Conservation (phyloP, 2,329 filamentous ascomycete genomes). For the Triangularia verruculosa region DNA sequence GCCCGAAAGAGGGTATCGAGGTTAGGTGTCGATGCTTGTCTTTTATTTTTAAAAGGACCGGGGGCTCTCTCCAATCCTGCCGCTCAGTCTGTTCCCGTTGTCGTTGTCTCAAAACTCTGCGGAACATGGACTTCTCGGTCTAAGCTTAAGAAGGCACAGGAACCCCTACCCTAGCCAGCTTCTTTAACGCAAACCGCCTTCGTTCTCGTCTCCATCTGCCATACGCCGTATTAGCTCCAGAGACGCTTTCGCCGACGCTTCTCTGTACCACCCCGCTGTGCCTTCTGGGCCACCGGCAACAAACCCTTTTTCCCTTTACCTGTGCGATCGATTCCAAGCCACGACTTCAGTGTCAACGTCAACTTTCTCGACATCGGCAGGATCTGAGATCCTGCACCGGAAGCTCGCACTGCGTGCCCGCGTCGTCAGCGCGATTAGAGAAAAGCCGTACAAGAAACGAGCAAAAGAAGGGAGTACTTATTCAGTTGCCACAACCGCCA, state of each 20-base stretch:
- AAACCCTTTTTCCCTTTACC: constrained; percentile 25
- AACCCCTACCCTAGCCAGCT: constrained; percentile 16
- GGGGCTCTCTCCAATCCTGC: constrained; percentile 31
- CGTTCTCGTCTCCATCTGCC: constrained; percentile 4
- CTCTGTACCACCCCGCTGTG: constrained; percentile 21
- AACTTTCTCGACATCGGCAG: constrained; percentile 39
- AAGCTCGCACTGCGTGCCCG: constrained; percentile 19
- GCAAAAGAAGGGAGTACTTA: constrained; percentile 2
- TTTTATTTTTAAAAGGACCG: constrained; percentile 31
- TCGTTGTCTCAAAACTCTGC: constrained; percentile 45
- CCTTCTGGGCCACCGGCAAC: constrained; percentile 18
- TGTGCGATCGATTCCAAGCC: constrained; percentile 33
- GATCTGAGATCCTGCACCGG: constrained; percentile 34
- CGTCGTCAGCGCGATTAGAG: constrained; percentile 10
- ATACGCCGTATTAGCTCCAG: constrained; percentile 8
- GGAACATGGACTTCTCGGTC: constrained; percentile 33
- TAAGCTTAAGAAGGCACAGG: constrained; percentile 26
- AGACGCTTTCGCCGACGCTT: constrained; percentile 10
- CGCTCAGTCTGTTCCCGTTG: constrained; percentile 35
- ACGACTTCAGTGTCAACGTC: constrained; percentile 29
- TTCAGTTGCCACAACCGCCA: constrained; percentile 10
- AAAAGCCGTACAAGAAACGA: constrained; percentile 10
- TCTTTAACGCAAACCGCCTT: constrained; percentile 8
- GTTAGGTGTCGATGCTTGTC: constrained; percentile 18
- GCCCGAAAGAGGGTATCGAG: constrained; percentile 21